phyloP scores from a whole-genome alignment of 1,139 yeast genomes.

The Scheffersomyces illinoinensis region DNA sequence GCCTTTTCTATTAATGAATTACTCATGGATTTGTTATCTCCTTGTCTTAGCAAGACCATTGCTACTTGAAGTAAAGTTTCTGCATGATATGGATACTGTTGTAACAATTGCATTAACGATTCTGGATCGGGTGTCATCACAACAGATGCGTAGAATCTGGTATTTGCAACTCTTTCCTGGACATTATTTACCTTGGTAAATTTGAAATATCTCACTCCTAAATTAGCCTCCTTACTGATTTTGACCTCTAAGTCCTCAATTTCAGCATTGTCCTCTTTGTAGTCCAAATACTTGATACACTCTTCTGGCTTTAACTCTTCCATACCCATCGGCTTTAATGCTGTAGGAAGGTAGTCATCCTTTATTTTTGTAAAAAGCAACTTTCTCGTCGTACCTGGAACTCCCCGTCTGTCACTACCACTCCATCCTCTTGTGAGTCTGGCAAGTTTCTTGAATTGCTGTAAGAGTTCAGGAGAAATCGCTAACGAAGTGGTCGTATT shows the following conservation, averaged over 20 bases:
- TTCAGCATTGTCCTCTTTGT: constrained; percentile 38
- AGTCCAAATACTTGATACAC: constrained; percentile 38
- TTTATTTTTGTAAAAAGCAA: constrained; percentile 68
- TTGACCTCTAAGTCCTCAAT: constrained; percentile 35
- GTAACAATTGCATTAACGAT: constrained; percentile 55
- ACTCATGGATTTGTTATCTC: constrained; percentile 66
- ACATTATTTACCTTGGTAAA: constrained; percentile 44
- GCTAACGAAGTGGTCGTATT: constrained; percentile 61
- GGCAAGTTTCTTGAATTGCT: constrained; percentile 62
- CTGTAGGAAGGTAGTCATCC: constrained; percentile 81
- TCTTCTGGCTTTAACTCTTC: constrained; percentile 50
- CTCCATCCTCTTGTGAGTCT: constrained; percentile 78
- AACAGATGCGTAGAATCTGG: constrained; percentile 67
- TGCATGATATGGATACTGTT: constrained; percentile 69
- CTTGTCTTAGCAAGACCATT: constrained; percentile 72
- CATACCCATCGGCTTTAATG: constrained; percentile 64
- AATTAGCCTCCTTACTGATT: constrained; percentile 41
- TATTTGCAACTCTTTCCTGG: constrained; percentile 49
- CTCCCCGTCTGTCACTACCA: constrained; percentile 69
- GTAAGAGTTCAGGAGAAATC: constrained; percentile 64
- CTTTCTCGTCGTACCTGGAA: constrained; percentile 74
- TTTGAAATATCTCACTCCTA: constrained; percentile 57
- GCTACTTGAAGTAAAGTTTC: constrained; percentile 82
- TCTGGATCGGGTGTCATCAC: constrained; percentile 74
- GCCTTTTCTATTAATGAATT: constrained; percentile 76